Evolutionary conservation across 140 eudicot species (phyloP).

Genomic region (Bidens hawaiensis): DNA sequence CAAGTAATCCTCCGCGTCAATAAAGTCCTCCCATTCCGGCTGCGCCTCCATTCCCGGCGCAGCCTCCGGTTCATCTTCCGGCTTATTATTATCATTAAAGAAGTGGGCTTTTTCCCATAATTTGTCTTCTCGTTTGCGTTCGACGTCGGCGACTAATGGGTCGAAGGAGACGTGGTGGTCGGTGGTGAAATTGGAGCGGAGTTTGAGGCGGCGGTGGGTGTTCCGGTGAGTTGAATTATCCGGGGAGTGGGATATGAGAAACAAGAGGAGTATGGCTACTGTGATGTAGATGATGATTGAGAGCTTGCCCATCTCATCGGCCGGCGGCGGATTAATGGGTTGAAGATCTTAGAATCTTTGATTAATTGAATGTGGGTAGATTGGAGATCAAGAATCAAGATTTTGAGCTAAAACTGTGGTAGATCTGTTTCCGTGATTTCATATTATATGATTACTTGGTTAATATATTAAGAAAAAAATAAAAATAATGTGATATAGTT

Average conservation of each 20-base stretch:
- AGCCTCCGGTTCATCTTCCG: not conserved
- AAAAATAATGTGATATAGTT: too few relatives aligned
- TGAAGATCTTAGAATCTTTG: too few relatives aligned
- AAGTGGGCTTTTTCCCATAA: constrained; percentile 62
- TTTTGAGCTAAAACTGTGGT: not conserved
- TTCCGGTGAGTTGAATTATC: constrained; percentile 33
- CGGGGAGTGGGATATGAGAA: constrained; percentile 65
- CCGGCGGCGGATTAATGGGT: not conserved
- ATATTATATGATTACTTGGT: too few relatives aligned
- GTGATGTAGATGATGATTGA: constrained; percentile 75
- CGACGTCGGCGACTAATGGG: constrained; percentile 91
- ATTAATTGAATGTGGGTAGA: too few relatives aligned
- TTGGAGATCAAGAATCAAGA: not conserved
- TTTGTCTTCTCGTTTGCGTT: constrained; percentile 73
- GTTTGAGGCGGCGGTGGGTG: constrained; percentile 55
- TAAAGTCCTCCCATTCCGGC: constrained; percentile 95
- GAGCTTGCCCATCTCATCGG: constrained; percentile 52
- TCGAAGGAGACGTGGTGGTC: constrained; percentile 66
- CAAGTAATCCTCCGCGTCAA: constrained; percentile 84
- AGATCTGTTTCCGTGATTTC: not conserved
- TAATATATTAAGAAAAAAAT: too few relatives aligned
- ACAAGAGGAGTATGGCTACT: constrained; percentile 53
- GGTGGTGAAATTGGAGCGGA: constrained; percentile 68
- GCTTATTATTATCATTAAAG: constrained; percentile 2
- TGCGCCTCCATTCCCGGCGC: constrained; percentile 62